Base-by-base conservation (phyloP, 306 rosid genomes). In the Chamaecrista fasciculata region DNA sequence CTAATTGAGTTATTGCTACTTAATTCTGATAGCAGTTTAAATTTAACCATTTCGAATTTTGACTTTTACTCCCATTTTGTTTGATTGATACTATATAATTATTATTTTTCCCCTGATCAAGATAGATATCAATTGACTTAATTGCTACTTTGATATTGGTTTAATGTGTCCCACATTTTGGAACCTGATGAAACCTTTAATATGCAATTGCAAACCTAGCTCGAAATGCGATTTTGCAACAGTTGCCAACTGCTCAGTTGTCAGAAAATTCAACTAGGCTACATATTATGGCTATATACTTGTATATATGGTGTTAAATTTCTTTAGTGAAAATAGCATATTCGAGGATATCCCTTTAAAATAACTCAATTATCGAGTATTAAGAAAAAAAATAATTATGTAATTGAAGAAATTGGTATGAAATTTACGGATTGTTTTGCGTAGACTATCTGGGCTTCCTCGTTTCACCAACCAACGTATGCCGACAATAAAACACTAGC, bases 31-130 rank as follows among this genome's bases (percentile, higher is more conserved):
- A 2, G 66, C 19, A 53, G 66, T 47, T 66, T 57, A 56, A 36
- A n/a, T n/a, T n/a, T n/a, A n/a, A n/a, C n/a, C n/a, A n/a, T n/a
- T n/a, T n/a, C n/a, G n/a, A n/a, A n/a, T n/a, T n/a, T n/a, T n/a
- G n/a, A n/a, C 11, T 2, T 71, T 52, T 46, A 60, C 61, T 56
- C 57, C 21, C 55, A 4, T 36, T 70, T 62, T 51, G 63, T 74
- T 44, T 47, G 37, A 46, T 80, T 63, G 72, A n/a, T 62, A 63
- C 3, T 8, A 62, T 46, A 56, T 66, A 55, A 37, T 21, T 21
- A 6, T 64, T 52, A 8, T 16, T 43, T 36, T 67, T 69, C 19
- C 29, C 11, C 66, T 36, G 31, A 10, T 18, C 28, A 2, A 11
- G 34, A 46, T 34, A 1, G 47, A 36, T 59, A 4, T 12, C 25